Conservation (phyloP, 768 basidiomycete species). For the Leccinum olivaceopallidum region DNA sequence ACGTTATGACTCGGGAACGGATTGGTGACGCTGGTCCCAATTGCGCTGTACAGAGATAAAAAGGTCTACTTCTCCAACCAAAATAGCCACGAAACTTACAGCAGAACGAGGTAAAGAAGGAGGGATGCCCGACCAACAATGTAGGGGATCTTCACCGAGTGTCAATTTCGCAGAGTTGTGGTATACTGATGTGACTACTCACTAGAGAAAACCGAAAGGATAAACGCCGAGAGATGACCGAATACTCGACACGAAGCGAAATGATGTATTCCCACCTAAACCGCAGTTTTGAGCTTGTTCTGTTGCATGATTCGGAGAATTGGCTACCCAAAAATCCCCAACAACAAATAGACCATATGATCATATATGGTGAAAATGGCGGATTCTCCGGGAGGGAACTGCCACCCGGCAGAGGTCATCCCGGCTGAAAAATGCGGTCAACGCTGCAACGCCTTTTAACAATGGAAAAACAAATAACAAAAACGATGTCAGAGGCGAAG, state of each 20-base stretch:
- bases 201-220: conserved; percentile 23
- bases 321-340: conserved; percentile 25
- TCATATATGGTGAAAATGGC: background rate
- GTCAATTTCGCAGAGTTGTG: background rate
- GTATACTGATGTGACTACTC: conserved; percentile 5
- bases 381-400: background rate
- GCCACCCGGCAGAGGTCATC: background rate
- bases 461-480: background rate
- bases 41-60: conserved; percentile 8
- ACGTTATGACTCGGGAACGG: background rate
- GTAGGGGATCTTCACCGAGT: conserved; percentile 21
- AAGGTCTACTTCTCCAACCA: background rate
- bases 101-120: conserved; percentile 10
- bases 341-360: conserved; percentile 10
- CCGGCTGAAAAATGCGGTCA: background rate
- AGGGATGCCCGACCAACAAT: conserved; percentile 19
- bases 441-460: background rate
- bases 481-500: background rate
- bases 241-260: conserved; percentile 19
- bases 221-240: conserved; percentile 13
- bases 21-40: background rate
- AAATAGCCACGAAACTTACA: conserved; percentile 9
- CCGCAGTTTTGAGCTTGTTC: background rate
- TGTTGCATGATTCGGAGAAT: background rate
- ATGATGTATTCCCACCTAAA: conserved; percentile 26